phyloP scores from a whole-genome alignment of 139 green algal species.

The Spirogloea muscicola region DNA sequence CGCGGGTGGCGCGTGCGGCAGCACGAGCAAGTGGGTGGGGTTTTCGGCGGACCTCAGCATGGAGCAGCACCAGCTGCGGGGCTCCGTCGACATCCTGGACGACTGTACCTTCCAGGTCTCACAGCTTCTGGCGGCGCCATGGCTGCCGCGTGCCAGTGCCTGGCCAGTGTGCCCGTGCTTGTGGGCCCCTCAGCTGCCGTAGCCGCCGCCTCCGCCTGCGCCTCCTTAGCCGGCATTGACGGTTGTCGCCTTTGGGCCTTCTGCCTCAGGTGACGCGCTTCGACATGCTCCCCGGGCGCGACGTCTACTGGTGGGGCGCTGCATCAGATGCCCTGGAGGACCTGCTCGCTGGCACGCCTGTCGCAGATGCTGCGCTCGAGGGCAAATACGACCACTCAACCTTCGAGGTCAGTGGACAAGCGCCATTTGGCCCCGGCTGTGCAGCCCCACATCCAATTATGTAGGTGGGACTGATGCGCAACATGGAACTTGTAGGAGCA shows the following conservation, averaged over 20 bases:
- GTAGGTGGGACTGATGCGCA: too few species aligned
- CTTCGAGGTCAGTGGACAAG: conserved; percentile 13
- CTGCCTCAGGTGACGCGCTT: conserved; percentile 17
- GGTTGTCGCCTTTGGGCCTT: too few species aligned
- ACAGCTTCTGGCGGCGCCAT: too few species aligned
- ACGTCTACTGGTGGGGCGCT: conserved; percentile 47
- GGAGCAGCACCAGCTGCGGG: conserved; percentile 39
- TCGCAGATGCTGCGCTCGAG: conserved; percentile 2
- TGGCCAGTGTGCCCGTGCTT: too few species aligned
- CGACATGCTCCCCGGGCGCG: conserved; percentile 33
- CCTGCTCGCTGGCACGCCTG: conserved; percentile 21
- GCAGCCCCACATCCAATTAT: too few species aligned
- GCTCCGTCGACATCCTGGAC: conserved; percentile 25
- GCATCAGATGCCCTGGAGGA: conserved; percentile 11
- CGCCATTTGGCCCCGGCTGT: too few species aligned
- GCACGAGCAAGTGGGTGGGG: conserved; percentile 14
- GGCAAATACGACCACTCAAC: conserved; percentile 34
- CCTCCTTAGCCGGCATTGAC: too few species aligned
- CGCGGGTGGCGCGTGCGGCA: too few species aligned
- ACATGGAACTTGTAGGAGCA: too few species aligned
- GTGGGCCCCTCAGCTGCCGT: too few species aligned
- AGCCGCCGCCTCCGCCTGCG: too few species aligned
- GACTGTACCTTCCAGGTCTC: conserved; percentile 46
- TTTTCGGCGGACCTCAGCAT: conserved; percentile 34
- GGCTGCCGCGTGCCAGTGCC: too few species aligned